Base-by-base conservation (phyloP, 768 basidiomycete species). In the Rhizopogon vulgaris region DNA sequence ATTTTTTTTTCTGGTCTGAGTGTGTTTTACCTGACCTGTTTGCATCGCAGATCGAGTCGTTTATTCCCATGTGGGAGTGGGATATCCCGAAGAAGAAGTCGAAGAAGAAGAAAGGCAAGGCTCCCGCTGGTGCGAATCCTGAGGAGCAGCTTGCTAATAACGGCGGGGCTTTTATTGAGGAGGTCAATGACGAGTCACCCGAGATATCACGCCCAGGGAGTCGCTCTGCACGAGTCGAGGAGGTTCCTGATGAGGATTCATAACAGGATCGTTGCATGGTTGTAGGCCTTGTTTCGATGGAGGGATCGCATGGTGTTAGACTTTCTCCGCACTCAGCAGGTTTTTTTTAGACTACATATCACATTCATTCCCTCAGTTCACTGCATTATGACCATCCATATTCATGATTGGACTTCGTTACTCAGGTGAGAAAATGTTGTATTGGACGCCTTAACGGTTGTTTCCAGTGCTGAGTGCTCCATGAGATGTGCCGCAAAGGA, bases 41-140 rank as follows among this genome's bases (percentile, higher is more conserved):
- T 11, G 37, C 11, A 12, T 4, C 39, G n/a, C 60, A 98, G 95
- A 82, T 99, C 52, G 96, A 97, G 41, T 96, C 94, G 2, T 99
- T 98, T 71, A 89, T 95, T 59, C 96, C 96, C 17, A 68, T 90
- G 17, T 99, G 92, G 90, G 95, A 92, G 60, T 99, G 94, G 93
- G 94, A 98, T 63, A 56, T 91, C 25, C 84, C 82, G 1, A 85
- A 85, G 52, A 82, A 83, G 63, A 86, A 84, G 73, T 76, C 73
- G 30, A 87, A 84, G 72, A 87, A 85, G 73, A 79, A 82, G 52
- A 81, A 82, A 62, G 73, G 69, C 54, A 75, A 77, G 57, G 41
- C 58, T 1, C 43, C 46, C 3, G 54, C 52, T 1, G 60, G 51
- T 6, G 59, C 57, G 42, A 72, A 71, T 3, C 57, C 58, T 5